Conservation (phyloP, 805 yeast species). For the Ogataea pini region DNA sequence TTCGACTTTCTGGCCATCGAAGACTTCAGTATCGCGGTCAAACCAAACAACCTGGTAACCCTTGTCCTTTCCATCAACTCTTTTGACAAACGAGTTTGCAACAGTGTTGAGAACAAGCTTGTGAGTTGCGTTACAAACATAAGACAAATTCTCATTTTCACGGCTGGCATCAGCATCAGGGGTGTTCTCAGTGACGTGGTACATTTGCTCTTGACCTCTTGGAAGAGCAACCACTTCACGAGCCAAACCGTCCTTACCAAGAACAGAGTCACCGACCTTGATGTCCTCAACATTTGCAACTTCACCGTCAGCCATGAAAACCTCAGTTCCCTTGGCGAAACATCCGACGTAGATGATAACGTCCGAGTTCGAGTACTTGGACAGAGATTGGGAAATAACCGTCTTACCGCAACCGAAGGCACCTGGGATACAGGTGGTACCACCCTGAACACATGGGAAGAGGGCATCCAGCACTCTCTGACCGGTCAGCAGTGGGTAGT, state of each 20-base stretch:
- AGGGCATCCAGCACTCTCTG: constrained; percentile 98
- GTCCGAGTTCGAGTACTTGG: constrained; percentile 97
- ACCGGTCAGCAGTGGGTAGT: constrained; percentile 94
- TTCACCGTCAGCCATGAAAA: constrained; percentile 46
- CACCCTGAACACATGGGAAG: constrained; percentile 99
- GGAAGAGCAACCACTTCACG: constrained; percentile 42
- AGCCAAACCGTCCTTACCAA: constrained; percentile 46
- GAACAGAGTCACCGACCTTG: constrained; percentile 40
- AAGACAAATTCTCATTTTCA: constrained; percentile 16
- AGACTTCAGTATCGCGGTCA: constrained; percentile 10
- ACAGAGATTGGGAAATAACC: constrained; percentile 94
- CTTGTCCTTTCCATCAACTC: constrained; percentile 1
- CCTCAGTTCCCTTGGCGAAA: constrained; percentile 25
- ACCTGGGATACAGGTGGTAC: constrained; percentile 99
- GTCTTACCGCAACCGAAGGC: constrained; percentile 99
- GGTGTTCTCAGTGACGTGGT: constrained; percentile 29
- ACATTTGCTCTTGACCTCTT: constrained; percentile 46
- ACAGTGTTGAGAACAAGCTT: constrained; percentile 41
- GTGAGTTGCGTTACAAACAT: constrained; percentile 41
- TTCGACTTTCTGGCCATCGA: constrained; percentile 10
- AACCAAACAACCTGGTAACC: constrained; percentile 10
- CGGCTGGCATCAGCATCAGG: constrained; percentile 10
- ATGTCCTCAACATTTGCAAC: constrained; percentile 36
- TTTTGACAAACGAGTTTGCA: constrained; percentile 18
- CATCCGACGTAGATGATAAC: constrained; percentile 92